Percentiles rank a stretch among this genome's conserved stretches.
Conservation (phyloP, 2,329 filamentous ascomycete species). For the Sclerotinia minor region DNA sequence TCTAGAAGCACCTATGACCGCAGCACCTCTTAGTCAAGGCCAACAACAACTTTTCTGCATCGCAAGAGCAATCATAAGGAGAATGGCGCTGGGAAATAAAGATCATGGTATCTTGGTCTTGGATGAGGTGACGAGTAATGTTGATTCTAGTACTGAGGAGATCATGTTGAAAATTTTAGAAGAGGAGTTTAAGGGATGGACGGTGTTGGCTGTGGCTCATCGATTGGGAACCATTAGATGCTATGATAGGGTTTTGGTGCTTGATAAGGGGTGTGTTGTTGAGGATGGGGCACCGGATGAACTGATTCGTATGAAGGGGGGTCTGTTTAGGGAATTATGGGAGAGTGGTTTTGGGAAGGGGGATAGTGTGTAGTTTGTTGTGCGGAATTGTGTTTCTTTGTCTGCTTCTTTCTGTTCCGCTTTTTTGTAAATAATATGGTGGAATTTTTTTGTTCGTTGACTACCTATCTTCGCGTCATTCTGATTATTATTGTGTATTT, state of each 20-base stretch:
- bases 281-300: constrained; percentile 89
- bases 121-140: constrained; percentile 50
- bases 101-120: constrained; percentile 45
- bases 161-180: constrained; percentile 56
- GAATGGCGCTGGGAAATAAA: constrained; percentile 24
- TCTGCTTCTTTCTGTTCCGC: neutral
- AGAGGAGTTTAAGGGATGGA: constrained; percentile 53
- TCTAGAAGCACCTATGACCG: constrained; percentile 36
- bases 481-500: no score
- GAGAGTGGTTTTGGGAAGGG: constrained; percentile 2
- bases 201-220: constrained; percentile 44
- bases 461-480: no score
- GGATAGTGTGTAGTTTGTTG: neutral
- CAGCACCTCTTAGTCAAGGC: constrained; percentile 63
- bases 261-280: constrained; percentile 59
- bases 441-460: neutral
- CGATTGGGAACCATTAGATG: constrained; percentile 45
- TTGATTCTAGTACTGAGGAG: constrained; percentile 57
- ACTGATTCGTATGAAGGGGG: constrained; percentile 46
- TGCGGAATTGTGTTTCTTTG: neutral
- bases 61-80: constrained; percentile 47
- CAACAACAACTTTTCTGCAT: constrained; percentile 52
- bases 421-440: neutral
- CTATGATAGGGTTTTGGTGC: constrained; percentile 48
- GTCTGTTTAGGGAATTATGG: constrained; percentile 5